These are phyloP conservation scores for Cyphellophora attinorum DNA, from an alignment of 2,329 filamentous ascomycete species.

Conservation along the genomic window DNA sequence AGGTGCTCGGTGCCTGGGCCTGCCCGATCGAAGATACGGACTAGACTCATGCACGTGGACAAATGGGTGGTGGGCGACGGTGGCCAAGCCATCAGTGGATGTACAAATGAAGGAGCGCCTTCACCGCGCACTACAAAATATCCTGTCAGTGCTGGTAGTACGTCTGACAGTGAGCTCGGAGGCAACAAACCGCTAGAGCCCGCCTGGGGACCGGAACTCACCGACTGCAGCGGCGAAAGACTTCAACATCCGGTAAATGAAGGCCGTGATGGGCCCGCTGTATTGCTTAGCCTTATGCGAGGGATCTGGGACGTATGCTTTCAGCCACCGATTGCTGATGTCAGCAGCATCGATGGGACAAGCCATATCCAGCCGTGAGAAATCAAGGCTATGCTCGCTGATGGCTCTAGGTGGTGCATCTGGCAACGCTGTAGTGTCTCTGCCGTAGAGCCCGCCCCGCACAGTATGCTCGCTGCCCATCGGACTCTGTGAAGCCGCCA, in stretches of 20 bases:
- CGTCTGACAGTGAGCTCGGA: too few species aligned
- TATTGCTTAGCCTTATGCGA: conserved; percentile 36
- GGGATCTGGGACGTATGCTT: conserved; percentile 35
- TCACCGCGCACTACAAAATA: too few species aligned
- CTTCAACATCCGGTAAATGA: conserved; percentile 34
- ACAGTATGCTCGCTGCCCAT: too few species aligned
- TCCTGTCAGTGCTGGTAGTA: conserved; percentile 27
- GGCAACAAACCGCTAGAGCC: too few species aligned
- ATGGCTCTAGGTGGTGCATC: too few species aligned
- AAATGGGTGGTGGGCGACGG: conserved; percentile 23
- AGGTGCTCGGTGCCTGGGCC: conserved; percentile 24
- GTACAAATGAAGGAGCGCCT: too few species aligned
- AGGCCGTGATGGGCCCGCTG: conserved; percentile 25
- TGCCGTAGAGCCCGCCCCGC: too few species aligned
- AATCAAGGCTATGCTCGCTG: too few species aligned
- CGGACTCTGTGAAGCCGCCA: too few species aligned
- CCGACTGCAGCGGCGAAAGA: conserved; percentile 38
- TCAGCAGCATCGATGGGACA: conserved; percentile 39
- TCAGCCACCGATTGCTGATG: conserved; percentile 42
- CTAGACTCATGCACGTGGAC: conserved; percentile 30
- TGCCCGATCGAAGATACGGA: conserved; percentile 31
- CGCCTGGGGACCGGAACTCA: too few species aligned
- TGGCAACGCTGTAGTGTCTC: too few species aligned
- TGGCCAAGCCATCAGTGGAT: conserved; percentile 36
- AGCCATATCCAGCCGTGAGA: too few species aligned